Conservation (phyloP, 495 filamentous ascomycete species). For the Neurospora sublineolata region DNA sequence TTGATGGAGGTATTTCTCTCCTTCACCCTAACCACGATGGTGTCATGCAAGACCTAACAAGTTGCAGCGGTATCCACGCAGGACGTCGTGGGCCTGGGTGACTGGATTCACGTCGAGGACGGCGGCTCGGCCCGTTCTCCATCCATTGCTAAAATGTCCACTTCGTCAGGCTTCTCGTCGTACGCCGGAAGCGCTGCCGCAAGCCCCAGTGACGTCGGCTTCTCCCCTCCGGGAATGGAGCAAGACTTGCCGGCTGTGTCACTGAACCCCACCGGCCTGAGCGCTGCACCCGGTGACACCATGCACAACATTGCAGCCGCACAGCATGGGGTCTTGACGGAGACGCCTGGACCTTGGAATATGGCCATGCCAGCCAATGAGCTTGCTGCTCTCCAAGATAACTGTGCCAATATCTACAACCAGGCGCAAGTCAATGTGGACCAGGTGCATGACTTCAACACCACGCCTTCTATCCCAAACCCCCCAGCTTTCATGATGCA, state of each 20-base stretch:
- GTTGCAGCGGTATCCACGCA: neutral
- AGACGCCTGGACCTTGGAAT: neutral
- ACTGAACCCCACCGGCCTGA: neutral
- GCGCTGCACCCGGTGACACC: neutral
- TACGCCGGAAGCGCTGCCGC: neutral
- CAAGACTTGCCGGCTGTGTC: neutral
- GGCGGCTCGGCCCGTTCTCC: neutral
- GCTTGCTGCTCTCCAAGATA: neutral
- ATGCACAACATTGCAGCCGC: neutral
- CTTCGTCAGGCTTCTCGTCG: neutral
- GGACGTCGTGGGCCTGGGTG: neutral
- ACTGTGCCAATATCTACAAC: neutral
- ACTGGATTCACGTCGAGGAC: neutral
- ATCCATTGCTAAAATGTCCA: neutral
- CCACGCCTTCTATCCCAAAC: neutral
- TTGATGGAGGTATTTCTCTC: neutral
- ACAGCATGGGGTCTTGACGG: neutral
- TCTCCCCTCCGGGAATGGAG: neutral
- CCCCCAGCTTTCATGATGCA: neutral
- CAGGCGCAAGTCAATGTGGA: neutral
- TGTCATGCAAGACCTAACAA: neutral
- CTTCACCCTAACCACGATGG: neutral
- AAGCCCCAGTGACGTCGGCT: neutral
- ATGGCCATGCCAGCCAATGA: neutral
- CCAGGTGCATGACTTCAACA: neutral